Conservation (phyloP, 164 flowering plant species). For the Paratinospora sagittata region DNA sequence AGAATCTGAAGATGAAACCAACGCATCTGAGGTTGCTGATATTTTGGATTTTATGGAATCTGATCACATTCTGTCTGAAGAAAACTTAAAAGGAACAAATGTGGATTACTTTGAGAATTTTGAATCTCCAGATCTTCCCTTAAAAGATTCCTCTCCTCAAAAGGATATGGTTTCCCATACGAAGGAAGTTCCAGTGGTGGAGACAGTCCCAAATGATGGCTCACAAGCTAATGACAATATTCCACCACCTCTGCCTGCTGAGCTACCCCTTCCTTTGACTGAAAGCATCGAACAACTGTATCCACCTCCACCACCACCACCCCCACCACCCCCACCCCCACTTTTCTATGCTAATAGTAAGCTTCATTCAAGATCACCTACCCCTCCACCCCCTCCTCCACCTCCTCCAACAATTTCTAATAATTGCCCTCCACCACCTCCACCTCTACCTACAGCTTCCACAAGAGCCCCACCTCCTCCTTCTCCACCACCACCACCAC, state of each 20-base stretch:
- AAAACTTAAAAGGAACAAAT: conserved; percentile 9
- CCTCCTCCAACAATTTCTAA: conserved; percentile 15
- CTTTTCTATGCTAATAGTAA: not conserved
- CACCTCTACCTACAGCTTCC: conserved; percentile 11
- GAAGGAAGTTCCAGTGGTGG: conserved; percentile 16
- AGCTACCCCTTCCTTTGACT: conserved; percentile 7
- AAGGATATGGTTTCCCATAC: conserved; percentile 31
- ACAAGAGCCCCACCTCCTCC: conserved; percentile 16
- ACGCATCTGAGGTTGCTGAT: conserved; percentile 58
- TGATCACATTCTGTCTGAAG: conserved; percentile 25
- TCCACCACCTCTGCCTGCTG: conserved; percentile 7
- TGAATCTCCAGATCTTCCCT: conserved; percentile 27
- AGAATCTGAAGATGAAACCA: conserved; percentile 83
- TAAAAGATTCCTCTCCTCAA: conserved; percentile 29
- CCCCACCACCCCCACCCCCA: too few species aligned
- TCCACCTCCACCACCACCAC: conserved; percentile 4
- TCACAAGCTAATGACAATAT: conserved; percentile 6
- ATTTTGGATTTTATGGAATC: conserved; percentile 41
- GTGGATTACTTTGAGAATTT: conserved; percentile 28
- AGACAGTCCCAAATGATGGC: conserved; percentile 22
- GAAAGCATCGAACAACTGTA: too few species aligned
- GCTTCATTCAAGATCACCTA: conserved; percentile 12
- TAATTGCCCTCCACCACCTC: conserved; percentile 11
- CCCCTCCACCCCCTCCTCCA: conserved; percentile 35
- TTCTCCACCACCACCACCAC: conserved; percentile 29